Conservation (phyloP, 805 yeast genomes). For the Ogataea sp. region DNA sequence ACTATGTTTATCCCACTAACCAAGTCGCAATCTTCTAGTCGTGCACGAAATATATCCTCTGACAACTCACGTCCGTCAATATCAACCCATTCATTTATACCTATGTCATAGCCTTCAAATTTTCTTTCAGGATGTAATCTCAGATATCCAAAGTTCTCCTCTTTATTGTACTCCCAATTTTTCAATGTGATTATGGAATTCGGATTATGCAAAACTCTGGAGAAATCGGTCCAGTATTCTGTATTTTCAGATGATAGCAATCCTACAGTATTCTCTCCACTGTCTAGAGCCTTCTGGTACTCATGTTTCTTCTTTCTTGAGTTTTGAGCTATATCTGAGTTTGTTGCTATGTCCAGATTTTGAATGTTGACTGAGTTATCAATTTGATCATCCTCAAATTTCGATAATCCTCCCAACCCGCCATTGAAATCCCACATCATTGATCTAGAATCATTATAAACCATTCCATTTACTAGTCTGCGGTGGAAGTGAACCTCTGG, state of each 20-base stretch:
- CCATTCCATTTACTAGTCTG: slow-evolving; percentile 33
- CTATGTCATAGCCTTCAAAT: slow-evolving; percentile 45
- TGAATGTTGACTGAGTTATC: background rate
- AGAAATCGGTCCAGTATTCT: slow-evolving; percentile 74
- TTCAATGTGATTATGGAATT: slow-evolving; percentile 42
- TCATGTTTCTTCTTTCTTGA: slow-evolving; percentile 32
- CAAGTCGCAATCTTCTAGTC: slow-evolving; percentile 69
- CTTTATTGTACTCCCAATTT: slow-evolving; percentile 51
- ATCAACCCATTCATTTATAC: slow-evolving; percentile 49
- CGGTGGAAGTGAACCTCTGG: slow-evolving; percentile 41
- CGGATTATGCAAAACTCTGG: slow-evolving; percentile 60
- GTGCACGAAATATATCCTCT: slow-evolving; percentile 50
- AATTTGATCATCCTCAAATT: slow-evolving; percentile 36
- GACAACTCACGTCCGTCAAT: slow-evolving; percentile 37
- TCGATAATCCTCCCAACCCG: slow-evolving; percentile 66
- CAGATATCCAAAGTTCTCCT: slow-evolving; percentile 18
- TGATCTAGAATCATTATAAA: slow-evolving; percentile 74
- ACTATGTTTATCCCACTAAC: slow-evolving; percentile 63
- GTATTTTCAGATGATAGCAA: slow-evolving; percentile 34
- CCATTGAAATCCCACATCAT: slow-evolving; percentile 73
- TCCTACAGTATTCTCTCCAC: slow-evolving; percentile 26
- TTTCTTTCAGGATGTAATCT: slow-evolving; percentile 21
- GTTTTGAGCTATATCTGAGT: slow-evolving; percentile 7
- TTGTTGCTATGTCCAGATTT: too few relatives aligned
- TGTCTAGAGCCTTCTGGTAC: slow-evolving; percentile 60